phyloP scores from a whole-genome alignment of 2,329 filamentous ascomycete genomes.

The Sporothrix curviconia region DNA sequence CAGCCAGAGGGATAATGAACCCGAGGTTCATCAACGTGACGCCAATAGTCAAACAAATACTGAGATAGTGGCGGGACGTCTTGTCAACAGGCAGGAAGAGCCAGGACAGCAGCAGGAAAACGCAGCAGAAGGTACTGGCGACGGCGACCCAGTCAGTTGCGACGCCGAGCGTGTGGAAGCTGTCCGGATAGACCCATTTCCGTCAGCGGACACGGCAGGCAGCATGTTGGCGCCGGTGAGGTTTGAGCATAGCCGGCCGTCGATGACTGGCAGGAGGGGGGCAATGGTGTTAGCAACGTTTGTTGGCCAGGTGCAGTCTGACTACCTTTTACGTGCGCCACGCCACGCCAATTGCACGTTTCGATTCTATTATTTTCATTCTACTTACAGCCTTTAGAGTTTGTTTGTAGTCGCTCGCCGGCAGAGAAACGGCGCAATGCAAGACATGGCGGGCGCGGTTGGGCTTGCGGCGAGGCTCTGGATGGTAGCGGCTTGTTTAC shows the following conservation, averaged over 20 bases:
- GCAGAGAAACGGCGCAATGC: conserved; percentile 15
- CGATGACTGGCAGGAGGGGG: conserved; percentile 44
- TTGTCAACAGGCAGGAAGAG: conserved; percentile 74
- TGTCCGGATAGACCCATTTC: conserved; percentile 65
- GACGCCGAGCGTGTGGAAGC: conserved; percentile 52
- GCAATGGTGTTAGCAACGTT: background rate
- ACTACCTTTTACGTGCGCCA: too few relatives aligned
- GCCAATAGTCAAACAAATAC: conserved; percentile 72
- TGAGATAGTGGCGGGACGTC: conserved; percentile 88
- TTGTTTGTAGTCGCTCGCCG: conserved; percentile 12
- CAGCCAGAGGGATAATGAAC: conserved; percentile 81
- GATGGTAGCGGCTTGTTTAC: too few relatives aligned
- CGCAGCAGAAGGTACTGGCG: conserved; percentile 60
- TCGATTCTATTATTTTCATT: background rate
- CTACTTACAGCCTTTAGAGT: conserved; percentile 19
- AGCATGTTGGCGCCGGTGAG: conserved; percentile 58
- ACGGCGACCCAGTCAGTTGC: conserved; percentile 81
- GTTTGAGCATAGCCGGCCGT: conserved; percentile 48
- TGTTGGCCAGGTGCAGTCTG: background rate
- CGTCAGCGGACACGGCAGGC: conserved; percentile 81
- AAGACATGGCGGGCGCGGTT: conserved; percentile 10
- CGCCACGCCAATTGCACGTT: too few relatives aligned
- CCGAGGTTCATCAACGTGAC: conserved; percentile 79
- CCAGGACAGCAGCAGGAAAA: conserved; percentile 76
- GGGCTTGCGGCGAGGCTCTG: background rate